These are phyloP conservation scores for Fusarium incarnatum DNA, from an alignment of 2,329 filamentous ascomycete species.

Conservation along the genomic window DNA sequence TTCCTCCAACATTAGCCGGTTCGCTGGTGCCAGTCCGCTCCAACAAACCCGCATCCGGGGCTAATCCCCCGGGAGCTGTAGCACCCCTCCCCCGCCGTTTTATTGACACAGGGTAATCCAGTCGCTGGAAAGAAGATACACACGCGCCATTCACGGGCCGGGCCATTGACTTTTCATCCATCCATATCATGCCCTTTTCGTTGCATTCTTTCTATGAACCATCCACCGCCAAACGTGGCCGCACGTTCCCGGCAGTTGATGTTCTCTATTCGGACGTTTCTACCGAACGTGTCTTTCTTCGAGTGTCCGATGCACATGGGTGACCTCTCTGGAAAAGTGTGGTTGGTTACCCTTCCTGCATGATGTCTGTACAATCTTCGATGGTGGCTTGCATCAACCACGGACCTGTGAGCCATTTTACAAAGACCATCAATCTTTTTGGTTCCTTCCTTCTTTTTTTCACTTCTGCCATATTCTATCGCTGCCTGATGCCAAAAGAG, in stretches of 20 bases:
- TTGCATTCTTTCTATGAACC: conserved; percentile 17
- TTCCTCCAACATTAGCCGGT: conserved; percentile 8
- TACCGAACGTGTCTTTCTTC: conserved; percentile 1
- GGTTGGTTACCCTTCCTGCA: conserved; percentile 19
- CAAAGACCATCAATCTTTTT: background rate
- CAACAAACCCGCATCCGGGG: conserved; percentile 27
- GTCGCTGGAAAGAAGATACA: conserved; percentile 1
- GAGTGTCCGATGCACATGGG: conserved; percentile 9
- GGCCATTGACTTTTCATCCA: conserved; percentile 27
- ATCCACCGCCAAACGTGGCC: conserved; percentile 44
- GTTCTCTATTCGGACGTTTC: background rate
- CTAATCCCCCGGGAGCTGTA: conserved; percentile 26
- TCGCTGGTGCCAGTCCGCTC: conserved; percentile 11
- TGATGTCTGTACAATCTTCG: conserved; percentile 25
- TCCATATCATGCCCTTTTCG: conserved; percentile 20
- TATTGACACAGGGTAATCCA: conserved; percentile 14
- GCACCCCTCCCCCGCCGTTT: conserved; percentile 30
- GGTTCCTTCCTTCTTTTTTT: background rate
- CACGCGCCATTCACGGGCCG: conserved; percentile 30
- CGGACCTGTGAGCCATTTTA: conserved; percentile 42
- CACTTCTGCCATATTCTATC: background rate
- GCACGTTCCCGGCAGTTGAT: conserved; percentile 28
- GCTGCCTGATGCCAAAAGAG: conserved; percentile 20
- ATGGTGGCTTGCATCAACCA: conserved; percentile 38
- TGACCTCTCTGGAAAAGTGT: background rate